Evolutionary conservation across 2,329 filamentous ascomycete genomes (phyloP).

Genomic region (Ilyonectria robusta): DNA sequence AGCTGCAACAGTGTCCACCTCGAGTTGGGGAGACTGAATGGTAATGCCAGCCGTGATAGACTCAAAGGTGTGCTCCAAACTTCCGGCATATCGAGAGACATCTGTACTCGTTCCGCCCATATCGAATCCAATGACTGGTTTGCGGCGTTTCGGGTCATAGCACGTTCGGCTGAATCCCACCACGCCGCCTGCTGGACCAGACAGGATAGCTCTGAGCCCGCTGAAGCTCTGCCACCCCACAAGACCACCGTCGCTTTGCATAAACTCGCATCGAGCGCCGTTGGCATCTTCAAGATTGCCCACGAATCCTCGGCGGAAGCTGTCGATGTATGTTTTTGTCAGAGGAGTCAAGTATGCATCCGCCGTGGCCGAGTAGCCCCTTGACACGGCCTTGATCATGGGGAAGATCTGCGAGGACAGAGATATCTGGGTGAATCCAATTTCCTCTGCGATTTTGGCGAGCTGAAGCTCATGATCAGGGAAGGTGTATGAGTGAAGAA

Average conservation of each 20-base stretch:
- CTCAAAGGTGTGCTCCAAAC: conserved; percentile 70
- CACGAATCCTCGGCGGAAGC: conserved; percentile 46
- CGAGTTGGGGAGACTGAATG: conserved; percentile 83
- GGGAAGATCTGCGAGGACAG: conserved; percentile 36
- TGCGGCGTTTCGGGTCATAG: conserved; percentile 76
- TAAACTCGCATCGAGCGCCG: conserved; percentile 31
- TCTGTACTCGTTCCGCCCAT: conserved; percentile 81
- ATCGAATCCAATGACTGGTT: conserved; percentile 83
- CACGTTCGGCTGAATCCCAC: conserved; percentile 82
- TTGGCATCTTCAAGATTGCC: conserved; percentile 50
- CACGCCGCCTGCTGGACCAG: conserved; percentile 81
- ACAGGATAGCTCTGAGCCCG: conserved; percentile 78
- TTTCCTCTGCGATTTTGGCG: conserved; percentile 50
- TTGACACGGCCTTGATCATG: conserved; percentile 58
- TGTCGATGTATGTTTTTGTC: conserved; percentile 52
- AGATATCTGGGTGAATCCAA: conserved; percentile 52
- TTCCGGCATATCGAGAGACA: conserved; percentile 74
- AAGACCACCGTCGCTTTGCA: conserved; percentile 69
- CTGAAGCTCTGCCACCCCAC: conserved; percentile 74
- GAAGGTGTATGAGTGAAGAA: conserved; percentile 78
- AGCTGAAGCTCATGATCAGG: conserved; percentile 68
- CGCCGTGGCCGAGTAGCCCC: conserved; percentile 57
- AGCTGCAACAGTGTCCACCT: conserved; percentile 75
- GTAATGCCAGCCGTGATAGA: conserved; percentile 84
- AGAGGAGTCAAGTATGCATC: conserved; percentile 59